These are phyloP conservation scores for Elongisporangium prolatum DNA, from an alignment of 352 stramenopile species.

Conservation along the genomic window DNA sequence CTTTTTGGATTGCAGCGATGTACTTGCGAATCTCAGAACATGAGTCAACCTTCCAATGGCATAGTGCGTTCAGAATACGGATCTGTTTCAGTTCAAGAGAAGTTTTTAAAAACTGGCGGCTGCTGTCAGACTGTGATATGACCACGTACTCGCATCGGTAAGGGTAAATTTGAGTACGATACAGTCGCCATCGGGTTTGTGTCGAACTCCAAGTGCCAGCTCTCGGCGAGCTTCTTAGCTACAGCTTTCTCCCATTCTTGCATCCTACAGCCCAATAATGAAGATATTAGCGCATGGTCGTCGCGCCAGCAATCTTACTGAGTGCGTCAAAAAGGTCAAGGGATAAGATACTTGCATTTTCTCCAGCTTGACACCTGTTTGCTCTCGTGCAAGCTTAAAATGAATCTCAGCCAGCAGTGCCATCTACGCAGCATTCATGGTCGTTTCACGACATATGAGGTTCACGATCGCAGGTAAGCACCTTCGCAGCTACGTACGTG, in stretches of 20 bases:
- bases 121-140: background rate
- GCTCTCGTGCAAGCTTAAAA: conserved; percentile 74
- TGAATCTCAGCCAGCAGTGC: conserved; percentile 74
- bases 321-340: background rate
- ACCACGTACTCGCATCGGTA: conserved; percentile 44
- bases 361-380: conserved; percentile 69
- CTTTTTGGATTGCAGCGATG: conserved; percentile 58
- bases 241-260: conserved; percentile 81
- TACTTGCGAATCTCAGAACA: conserved; percentile 75
- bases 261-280: conserved; percentile 28
- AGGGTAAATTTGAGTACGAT: conserved; percentile 54
- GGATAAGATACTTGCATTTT: conserved; percentile 48
- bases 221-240: conserved; percentile 67
- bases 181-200: conserved; percentile 57
- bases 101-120: background rate
- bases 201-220: conserved; percentile 65
- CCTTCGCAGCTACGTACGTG: conserved; percentile 28
- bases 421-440: conserved; percentile 28
- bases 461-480: background rate
- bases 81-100: conserved; percentile 29
- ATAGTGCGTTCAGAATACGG: conserved; percentile 74
- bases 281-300: background rate
- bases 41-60: conserved; percentile 78
- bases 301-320: background rate
- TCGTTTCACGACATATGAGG: background rate